These are phyloP conservation scores for Leccinum ponderosum DNA, from an alignment of 1,284 basidiomycete species.

Conservation along the genomic window DNA sequence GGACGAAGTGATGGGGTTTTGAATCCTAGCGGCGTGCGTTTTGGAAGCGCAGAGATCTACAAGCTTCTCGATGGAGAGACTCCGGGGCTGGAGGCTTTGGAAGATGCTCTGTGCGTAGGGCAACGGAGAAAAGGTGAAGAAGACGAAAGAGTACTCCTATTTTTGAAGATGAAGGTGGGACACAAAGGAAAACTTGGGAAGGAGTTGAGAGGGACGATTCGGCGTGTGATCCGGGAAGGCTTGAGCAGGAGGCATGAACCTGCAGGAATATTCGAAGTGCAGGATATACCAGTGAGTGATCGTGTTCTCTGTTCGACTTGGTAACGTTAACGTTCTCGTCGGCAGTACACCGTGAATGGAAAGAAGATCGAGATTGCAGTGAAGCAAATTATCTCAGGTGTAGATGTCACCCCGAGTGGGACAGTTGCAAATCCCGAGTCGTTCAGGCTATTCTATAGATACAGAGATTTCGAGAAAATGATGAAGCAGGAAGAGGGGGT, in stretches of 20 bases:
- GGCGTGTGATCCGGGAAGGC: constrained; percentile 58
- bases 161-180: constrained; percentile 72
- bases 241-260: constrained; percentile 80
- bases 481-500: constrained; percentile 20
- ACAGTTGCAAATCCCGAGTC: constrained; percentile 71
- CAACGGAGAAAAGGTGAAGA: constrained; percentile 72
- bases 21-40: constrained; percentile 87
- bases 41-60: constrained; percentile 89
- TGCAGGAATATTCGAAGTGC: constrained; percentile 57
- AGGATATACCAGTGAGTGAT: constrained; percentile 61
- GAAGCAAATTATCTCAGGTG: constrained; percentile 70
- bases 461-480: constrained; percentile 43
- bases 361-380: constrained; percentile 78
- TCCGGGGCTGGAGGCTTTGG: constrained; percentile 60
- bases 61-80: constrained; percentile 49
- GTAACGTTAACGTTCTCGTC: background rate
- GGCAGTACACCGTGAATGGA: constrained; percentile 67
- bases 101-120: constrained; percentile 81
- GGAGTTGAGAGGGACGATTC: constrained; percentile 56
- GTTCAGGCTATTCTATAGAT: constrained; percentile 62
- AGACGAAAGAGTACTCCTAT: constrained; percentile 85
- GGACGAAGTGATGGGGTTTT: constrained; percentile 70
- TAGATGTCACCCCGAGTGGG: constrained; percentile 59
- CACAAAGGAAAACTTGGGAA: constrained; percentile 44
- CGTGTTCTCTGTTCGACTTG: background rate